Base-by-base conservation (phyloP, 106 monocot species). In the Dioscorea alata region DNA sequence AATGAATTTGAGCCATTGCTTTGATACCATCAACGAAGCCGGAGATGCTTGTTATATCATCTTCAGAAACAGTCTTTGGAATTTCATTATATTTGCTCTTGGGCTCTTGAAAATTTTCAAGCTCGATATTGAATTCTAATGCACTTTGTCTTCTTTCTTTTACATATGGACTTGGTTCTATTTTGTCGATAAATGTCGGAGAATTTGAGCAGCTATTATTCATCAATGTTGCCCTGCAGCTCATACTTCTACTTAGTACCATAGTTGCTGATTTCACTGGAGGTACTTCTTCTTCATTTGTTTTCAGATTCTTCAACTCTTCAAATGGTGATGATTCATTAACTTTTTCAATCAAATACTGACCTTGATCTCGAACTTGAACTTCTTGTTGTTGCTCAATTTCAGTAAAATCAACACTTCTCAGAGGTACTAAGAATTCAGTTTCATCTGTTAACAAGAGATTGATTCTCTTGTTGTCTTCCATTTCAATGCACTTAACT, bases 401-500 rank as follows among this genome's bases (percentile, higher is more conserved):
- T 42, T 6, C 42, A 42, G 42, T 42, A 8, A 42, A 42, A 42
- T 42, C 42, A 10, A 42, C 65, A 35, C 34, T 32, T 25, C 31
- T 69, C n/a, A 59, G 24, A 32, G 75, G 79, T 13, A 72, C 69
- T 33, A 78, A 61, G 71, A 54, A 75, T 25, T 78, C 76, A 57
- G 25, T 76, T 34, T 75, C 81, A 4, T 76, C 69, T 42, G 72
- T 63, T 20, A 70, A 21, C 48, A 82, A 57, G 13, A 63, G 63
- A 68, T 61, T 67, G 23, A 49, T 79, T 57, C 42, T 50, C 15
- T 74, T 75, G 12, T 73, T 61, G 22, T 82, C 76, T 25, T 81
- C 76, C 66, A 87, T 75, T 74, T 88, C 93, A 13, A 99, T 87
- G 62, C 92, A 92, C 33, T 58, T 75, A 18, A 99, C 99, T 70